phyloP scores from a whole-genome alignment of 306 rosid species.

The Arachis stenosperma region DNA sequence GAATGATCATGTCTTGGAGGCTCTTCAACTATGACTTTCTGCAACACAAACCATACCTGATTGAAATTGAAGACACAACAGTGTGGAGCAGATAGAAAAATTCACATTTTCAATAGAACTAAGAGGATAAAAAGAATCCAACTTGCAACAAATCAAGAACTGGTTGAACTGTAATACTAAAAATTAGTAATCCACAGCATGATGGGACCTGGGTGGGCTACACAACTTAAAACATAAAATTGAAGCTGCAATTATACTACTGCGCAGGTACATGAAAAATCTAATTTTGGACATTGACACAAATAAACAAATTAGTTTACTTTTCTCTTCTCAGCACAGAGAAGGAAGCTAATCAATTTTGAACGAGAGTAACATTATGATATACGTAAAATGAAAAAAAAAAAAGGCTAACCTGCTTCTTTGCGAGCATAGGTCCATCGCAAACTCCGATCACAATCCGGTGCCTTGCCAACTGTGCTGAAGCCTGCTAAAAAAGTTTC shows the following conservation, averaged over 20 bases:
- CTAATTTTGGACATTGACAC: no score
- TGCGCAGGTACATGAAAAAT: background rate
- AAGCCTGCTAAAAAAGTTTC: slow-evolving; percentile 53
- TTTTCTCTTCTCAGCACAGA: no score
- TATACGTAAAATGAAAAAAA: no score
- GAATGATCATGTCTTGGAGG: background rate
- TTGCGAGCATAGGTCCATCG: slow-evolving; percentile 85
- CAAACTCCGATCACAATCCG: slow-evolving; percentile 82
- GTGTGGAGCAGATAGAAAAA: background rate
- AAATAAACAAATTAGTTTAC: no score
- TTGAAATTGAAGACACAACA: slow-evolving; percentile 2
- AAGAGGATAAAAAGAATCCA: background rate
- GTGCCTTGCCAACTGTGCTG: slow-evolving; percentile 69
- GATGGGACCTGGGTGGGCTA: slow-evolving; percentile 1
- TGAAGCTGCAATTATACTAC: background rate
- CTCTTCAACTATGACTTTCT: background rate
- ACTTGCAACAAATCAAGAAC: background rate
- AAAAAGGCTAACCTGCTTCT: slow-evolving; percentile 55
- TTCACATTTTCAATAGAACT: background rate
- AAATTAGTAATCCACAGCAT: background rate
- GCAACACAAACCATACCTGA: background rate
- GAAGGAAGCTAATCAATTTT: no score
- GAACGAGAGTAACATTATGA: no score
- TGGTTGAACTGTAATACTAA: background rate
- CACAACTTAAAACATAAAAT: slow-evolving; percentile 13